phyloP scores from a whole-genome alignment of 257 asterid genomes.

The Fraxinus pennsylvanica region DNA sequence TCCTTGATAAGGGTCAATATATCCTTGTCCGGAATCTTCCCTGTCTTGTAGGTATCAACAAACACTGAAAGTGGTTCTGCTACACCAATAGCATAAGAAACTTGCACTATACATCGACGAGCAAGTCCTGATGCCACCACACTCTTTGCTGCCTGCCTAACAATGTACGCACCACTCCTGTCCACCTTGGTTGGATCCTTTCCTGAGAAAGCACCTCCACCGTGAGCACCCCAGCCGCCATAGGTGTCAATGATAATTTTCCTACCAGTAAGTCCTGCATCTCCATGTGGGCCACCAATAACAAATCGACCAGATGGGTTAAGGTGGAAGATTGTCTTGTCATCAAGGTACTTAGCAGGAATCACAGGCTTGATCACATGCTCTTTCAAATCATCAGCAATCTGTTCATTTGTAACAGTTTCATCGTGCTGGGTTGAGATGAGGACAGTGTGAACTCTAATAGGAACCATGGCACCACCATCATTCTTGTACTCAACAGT shows the following conservation, averaged over 20 bases:
- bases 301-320: slow-evolving; percentile 91
- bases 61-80: slow-evolving; percentile 90
- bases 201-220: slow-evolving; percentile 93
- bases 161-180: slow-evolving; percentile 86
- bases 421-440: slow-evolving; percentile 92
- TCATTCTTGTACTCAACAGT: slow-evolving; percentile 86
- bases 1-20: slow-evolving; percentile 71
- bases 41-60: slow-evolving; percentile 81
- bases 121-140: slow-evolving; percentile 89
- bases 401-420: slow-evolving; percentile 76
- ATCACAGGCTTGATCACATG: slow-evolving; percentile 84
- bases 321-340: slow-evolving; percentile 80
- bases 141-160: slow-evolving; percentile 94
- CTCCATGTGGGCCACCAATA: slow-evolving; percentile 93
- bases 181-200: slow-evolving; percentile 94
- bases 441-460: slow-evolving; percentile 83
- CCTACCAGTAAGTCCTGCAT: slow-evolving; percentile 88
- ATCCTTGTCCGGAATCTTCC: slow-evolving; percentile 79
- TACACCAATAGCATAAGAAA: slow-evolving; percentile 85
- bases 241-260: slow-evolving; percentile 85
- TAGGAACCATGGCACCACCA: slow-evolving; percentile 81
- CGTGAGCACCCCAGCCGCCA: slow-evolving; percentile 96
- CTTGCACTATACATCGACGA: slow-evolving; percentile 82
- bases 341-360: slow-evolving; percentile 80
- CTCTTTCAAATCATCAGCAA: slow-evolving; percentile 72